Evolutionary conservation across 768 basidiomycete genomes (phyloP).

Genomic region (Leccinum subgranulosum): DNA sequence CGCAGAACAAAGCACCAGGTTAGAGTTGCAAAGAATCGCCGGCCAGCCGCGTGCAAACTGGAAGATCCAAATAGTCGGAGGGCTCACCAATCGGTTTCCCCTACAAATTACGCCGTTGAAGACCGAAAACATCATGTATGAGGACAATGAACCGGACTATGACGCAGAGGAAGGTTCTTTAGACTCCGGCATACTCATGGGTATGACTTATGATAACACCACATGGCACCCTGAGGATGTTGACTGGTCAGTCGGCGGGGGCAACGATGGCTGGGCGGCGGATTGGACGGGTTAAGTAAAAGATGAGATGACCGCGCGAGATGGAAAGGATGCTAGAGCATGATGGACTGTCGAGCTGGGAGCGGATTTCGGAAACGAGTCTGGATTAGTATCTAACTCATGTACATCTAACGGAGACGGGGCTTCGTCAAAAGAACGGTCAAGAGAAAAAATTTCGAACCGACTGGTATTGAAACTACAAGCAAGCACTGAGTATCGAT

Average conservation of each 20-base stretch:
- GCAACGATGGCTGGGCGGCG: conserved; percentile 7
- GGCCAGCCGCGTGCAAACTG: conserved; percentile 24
- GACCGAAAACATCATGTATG: conserved; percentile 13
- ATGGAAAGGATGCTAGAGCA: neutral
- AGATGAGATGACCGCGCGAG: neutral
- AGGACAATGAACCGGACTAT: conserved; percentile 21
- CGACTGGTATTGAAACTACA: conserved; percentile 23
- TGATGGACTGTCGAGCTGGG: neutral
- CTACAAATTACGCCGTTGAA: conserved; percentile 7
- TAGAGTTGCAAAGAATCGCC: conserved; percentile 23
- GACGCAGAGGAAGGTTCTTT: conserved; percentile 21
- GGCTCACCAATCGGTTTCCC: conserved; percentile 5
- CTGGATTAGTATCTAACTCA: conserved; percentile 23
- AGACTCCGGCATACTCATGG: conserved; percentile 28
- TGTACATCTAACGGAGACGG: conserved; percentile 23
- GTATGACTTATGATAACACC: neutral
- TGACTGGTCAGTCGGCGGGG: conserved; percentile 4
- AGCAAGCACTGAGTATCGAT: neutral
- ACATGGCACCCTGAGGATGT: conserved; percentile 5
- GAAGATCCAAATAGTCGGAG: conserved; percentile 29
- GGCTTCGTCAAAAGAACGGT: conserved; percentile 1
- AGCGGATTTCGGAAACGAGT: conserved; percentile 1
- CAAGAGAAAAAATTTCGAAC: conserved; percentile 1
- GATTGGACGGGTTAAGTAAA: conserved; percentile 1
- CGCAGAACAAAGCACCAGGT: conserved; percentile 20